phyloP scores from a whole-genome alignment of 148 eudicot genomes.

The Diospyros lotus region DNA sequence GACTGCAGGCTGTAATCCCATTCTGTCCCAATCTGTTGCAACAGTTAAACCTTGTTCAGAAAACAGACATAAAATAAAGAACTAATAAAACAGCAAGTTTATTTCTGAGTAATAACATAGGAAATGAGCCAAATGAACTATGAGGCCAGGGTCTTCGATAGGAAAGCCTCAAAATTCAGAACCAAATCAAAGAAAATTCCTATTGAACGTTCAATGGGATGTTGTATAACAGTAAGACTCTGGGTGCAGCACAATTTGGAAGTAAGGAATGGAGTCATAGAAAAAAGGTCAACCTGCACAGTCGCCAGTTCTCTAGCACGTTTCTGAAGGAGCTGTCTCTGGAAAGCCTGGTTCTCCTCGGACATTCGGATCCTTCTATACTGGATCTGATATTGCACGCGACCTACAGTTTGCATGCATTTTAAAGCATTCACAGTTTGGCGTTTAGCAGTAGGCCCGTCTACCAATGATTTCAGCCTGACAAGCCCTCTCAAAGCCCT shows the following conservation, averaged over 20 bases:
- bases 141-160: not conserved
- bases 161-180: not conserved
- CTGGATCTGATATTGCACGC: conserved; percentile 70
- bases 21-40: conserved; percentile 52
- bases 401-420: conserved; percentile 73
- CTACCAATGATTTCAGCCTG: conserved; percentile 56
- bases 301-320: conserved; percentile 68
- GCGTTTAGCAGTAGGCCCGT: conserved; percentile 58
- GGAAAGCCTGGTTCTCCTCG: conserved; percentile 75
- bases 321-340: conserved; percentile 66
- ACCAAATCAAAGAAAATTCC: no score
- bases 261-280: not conserved
- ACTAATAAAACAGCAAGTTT: not conserved
- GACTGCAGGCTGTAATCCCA: conserved; percentile 84
- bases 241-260: not conserved
- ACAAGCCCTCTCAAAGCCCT: conserved; percentile 72
- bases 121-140: not conserved
- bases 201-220: not conserved
- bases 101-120: not conserved
- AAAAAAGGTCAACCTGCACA: conserved; percentile 40
- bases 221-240: not conserved
- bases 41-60: not conserved
- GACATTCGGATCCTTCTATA: conserved; percentile 71
- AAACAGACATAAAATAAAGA: not conserved
- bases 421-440: conserved; percentile 72